phyloP scores from a whole-genome alignment of 805 yeast genomes.

The Yamadazyma akitaensis region DNA sequence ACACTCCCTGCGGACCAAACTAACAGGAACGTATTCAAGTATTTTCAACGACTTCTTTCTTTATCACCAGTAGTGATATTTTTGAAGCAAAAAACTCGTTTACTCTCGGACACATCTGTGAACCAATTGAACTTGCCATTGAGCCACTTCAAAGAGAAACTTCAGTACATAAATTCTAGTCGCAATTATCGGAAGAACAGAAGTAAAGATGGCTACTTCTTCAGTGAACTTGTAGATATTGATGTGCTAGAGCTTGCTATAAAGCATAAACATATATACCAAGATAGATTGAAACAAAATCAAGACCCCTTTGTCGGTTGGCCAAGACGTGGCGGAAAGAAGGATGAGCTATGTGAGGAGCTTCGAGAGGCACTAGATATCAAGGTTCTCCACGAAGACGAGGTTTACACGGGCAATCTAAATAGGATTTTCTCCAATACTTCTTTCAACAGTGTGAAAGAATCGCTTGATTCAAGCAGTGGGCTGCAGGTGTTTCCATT shows the following conservation, averaged over 20 bases:
- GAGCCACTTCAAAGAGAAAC: background rate
- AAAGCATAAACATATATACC: background rate
- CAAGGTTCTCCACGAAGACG: constrained; percentile 3
- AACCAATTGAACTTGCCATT: constrained; percentile 21
- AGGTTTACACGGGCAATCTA: background rate
- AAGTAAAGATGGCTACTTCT: constrained; percentile 21
- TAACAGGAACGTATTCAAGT: constrained; percentile 21
- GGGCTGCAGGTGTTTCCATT: background rate
- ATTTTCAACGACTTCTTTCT: constrained; percentile 27
- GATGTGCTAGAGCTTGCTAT: constrained; percentile 31
- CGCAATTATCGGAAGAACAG: constrained; percentile 8
- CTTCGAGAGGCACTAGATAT: constrained; percentile 6
- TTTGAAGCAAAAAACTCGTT: constrained; percentile 23
- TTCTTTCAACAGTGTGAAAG: background rate
- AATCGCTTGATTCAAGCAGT: constrained; percentile 1
- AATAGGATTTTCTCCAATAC: background rate
- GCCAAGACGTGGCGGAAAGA: too few relatives aligned
- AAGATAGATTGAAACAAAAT: background rate
- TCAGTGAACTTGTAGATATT: constrained; percentile 25
- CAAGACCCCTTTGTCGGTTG: background rate
- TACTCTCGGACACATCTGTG: constrained; percentile 25
- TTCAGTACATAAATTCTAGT: background rate
- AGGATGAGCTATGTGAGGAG: constrained; percentile 14
- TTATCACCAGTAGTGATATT: constrained; percentile 30
- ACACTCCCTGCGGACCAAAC: background rate